Evolutionary conservation across 257 asterid species (phyloP).

Genomic region (Henckelia pumila): DNA sequence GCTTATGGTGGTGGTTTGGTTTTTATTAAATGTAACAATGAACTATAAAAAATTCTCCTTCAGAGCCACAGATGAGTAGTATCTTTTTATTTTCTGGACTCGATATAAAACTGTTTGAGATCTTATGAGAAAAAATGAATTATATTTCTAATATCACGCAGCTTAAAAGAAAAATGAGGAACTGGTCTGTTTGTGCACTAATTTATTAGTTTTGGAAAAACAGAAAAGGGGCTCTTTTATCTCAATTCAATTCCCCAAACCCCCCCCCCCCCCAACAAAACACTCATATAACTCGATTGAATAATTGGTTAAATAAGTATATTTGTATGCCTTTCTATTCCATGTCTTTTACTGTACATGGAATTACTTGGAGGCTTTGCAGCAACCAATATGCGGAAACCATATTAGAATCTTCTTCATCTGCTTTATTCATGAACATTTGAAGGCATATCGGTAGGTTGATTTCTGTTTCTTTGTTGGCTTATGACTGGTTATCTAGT

Average conservation of each 20-base stretch:
- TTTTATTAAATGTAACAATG: neutral
- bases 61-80: too few species aligned
- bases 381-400: neutral
- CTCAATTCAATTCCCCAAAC: neutral
- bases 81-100: too few species aligned
- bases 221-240: neutral
- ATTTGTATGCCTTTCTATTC: neutral
- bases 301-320: neutral
- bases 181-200: neutral
- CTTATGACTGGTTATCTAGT: constrained; percentile 4
- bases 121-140: neutral
- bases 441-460: neutral
- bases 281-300: neutral
- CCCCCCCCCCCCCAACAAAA: neutral
- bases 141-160: neutral
- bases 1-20: neutral
- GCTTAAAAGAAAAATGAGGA: neutral
- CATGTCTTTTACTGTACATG: neutral
- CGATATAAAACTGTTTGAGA: too few species aligned
- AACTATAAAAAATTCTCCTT: neutral
- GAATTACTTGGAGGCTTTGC: neutral
- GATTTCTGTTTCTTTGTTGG: neutral
- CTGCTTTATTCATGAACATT: neutral
- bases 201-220: neutral
- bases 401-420: neutral